Conservation (phyloP, 2,329 filamentous ascomycete species). For the Thielaviopsis ethacetica region DNA sequence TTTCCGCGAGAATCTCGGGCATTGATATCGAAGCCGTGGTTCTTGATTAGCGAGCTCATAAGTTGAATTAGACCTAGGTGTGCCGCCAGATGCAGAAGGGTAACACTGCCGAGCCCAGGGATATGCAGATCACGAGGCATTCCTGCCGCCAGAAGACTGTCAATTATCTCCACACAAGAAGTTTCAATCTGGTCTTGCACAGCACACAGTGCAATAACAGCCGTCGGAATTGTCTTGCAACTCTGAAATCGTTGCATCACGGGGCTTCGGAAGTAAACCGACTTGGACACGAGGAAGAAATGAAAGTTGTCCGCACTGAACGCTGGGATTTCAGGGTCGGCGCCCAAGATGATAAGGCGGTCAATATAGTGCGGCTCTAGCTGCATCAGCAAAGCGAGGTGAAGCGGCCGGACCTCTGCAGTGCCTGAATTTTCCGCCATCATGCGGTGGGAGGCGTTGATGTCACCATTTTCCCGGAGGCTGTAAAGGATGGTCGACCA, state of each 20-base stretch:
- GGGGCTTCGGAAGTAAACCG: not conserved
- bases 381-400: constrained; percentile 3
- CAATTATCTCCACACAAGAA: not conserved
- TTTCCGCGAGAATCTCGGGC: not conserved
- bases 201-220: constrained; percentile 1
- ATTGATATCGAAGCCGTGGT: constrained; percentile 6
- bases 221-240: not conserved
- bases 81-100: constrained; percentile 4
- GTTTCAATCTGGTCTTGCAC: not conserved
- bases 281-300: not conserved
- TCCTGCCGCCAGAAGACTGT: not conserved
- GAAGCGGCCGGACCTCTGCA: constrained; percentile 3
- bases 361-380: not conserved
- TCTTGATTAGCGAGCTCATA: constrained; percentile 2
- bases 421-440: not conserved
- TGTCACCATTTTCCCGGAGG: not conserved
- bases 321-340: not conserved
- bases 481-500: constrained; percentile 1
- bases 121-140: constrained; percentile 4
- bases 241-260: not conserved
- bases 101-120: not conserved
- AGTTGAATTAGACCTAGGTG: constrained; percentile 2
- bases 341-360: constrained; percentile 2
- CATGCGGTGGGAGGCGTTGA: constrained; percentile 5
- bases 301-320: not conserved